Percentiles rank a stretch among this genome's conserved stretches.
phyloP scores from a whole-genome alignment of 805 yeast genomes.

The Metschnikowia orientalis region DNA sequence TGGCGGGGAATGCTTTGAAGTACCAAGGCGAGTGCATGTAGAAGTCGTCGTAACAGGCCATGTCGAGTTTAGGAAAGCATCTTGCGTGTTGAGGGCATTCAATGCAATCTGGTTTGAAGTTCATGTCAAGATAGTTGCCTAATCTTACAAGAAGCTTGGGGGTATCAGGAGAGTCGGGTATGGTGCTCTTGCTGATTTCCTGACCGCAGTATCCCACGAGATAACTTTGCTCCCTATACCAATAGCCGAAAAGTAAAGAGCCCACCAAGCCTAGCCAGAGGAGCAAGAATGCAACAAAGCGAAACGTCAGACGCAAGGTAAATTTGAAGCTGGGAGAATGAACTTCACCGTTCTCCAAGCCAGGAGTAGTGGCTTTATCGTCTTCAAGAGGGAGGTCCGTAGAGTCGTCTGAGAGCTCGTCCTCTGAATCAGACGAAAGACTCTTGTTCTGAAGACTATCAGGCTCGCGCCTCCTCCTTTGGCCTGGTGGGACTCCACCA shows the following conservation, averaged over 20 bases:
- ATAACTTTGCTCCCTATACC: slow-evolving; percentile 63
- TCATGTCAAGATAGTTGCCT: slow-evolving; percentile 44
- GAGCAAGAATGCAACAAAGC: slow-evolving; percentile 15
- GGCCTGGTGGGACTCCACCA: slow-evolving; percentile 1
- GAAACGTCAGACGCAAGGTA: slow-evolving; percentile 1
- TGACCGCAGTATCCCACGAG: slow-evolving; percentile 73
- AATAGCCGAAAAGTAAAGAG: slow-evolving; percentile 40
- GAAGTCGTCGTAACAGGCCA: slow-evolving; percentile 71
- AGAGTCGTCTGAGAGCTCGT: background rate
- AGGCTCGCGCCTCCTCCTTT: too few relatives aligned
- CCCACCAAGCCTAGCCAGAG: slow-evolving; percentile 35
- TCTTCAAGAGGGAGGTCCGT: too few relatives aligned
- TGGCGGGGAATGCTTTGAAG: slow-evolving; percentile 54
- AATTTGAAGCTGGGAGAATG: too few relatives aligned
- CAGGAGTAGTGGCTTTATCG: too few relatives aligned
- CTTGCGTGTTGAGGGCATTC: slow-evolving; percentile 79
- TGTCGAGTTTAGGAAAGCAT: slow-evolving; percentile 56
- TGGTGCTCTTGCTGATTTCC: slow-evolving; percentile 45
- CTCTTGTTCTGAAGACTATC: too few relatives aligned
- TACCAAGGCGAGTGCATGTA: slow-evolving; percentile 49
- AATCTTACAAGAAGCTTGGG: slow-evolving; percentile 28
- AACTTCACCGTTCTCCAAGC: too few relatives aligned
- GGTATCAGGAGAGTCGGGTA: slow-evolving; percentile 26
- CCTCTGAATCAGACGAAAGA: background rate
- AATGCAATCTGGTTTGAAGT: slow-evolving; percentile 58